A percentile compares a stretch with the other conserved stretches of the same genome.
Conservation (phyloP, 1,284 basidiomycete genomes). For the Cerrena zonata region DNA sequence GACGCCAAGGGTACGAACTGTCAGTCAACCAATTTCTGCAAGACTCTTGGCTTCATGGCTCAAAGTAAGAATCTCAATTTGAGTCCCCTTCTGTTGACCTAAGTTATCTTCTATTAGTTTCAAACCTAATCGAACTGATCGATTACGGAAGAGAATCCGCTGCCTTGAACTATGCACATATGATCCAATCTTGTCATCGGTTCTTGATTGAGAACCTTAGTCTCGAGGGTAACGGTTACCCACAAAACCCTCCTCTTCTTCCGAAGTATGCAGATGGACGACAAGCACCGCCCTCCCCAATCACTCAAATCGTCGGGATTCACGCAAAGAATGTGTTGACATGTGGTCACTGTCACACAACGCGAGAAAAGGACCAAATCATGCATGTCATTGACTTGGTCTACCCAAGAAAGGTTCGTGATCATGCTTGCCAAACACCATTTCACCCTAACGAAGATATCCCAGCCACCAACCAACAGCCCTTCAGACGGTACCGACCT, state of each 20-base stretch:
- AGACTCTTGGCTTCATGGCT: conserved; percentile 76
- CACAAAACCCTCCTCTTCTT: conserved; percentile 46
- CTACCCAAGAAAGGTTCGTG: conserved; percentile 74
- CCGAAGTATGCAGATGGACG: conserved; percentile 1
- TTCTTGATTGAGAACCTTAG: conserved; percentile 83
- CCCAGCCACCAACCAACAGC: conserved; percentile 42
- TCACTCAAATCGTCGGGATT: conserved; percentile 79
- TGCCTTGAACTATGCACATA: conserved; percentile 74
- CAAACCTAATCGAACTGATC: conserved; percentile 82
- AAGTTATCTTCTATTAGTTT: conserved; percentile 33
- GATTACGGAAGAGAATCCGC: conserved; percentile 77
- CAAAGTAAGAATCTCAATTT: conserved; percentile 50
- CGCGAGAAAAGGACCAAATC: conserved; percentile 67
- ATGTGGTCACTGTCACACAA: conserved; percentile 72
- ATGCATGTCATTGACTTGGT: conserved; percentile 82
- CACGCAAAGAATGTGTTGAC: conserved; percentile 69
- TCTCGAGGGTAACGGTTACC: conserved; percentile 61
- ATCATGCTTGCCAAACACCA: conserved; percentile 19
- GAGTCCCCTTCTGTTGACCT: conserved; percentile 5
- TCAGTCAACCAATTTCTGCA: conserved; percentile 94
- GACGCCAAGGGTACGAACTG: conserved; percentile 93
- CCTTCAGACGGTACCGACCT: conserved; percentile 52
- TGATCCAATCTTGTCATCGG: conserved; percentile 92
- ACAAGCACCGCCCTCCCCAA: conserved; percentile 46
- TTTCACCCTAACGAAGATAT: conserved; percentile 1